Percentiles rank a stretch among this genome's conserved stretches.
These are phyloP conservation scores for Pseudozyma tsukubaensis DNA, from an alignment of 1,284 basidiomycete species.

Conservation along the genomic window DNA sequence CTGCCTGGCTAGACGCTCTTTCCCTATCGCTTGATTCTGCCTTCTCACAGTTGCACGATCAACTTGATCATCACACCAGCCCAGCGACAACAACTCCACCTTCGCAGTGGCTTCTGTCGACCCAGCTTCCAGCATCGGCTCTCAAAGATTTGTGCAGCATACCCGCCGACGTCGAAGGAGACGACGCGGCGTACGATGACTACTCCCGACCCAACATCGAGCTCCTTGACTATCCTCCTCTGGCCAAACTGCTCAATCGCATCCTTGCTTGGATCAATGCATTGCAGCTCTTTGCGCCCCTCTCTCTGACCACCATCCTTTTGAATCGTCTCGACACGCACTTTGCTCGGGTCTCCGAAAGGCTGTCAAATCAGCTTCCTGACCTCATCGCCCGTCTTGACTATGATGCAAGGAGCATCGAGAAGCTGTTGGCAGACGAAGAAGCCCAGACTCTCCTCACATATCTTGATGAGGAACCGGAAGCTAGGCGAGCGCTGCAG, in stretches of 20 bases:
- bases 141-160: constrained; percentile 19
- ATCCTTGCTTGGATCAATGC: constrained; percentile 33
- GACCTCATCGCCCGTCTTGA: constrained; percentile 3
- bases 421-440: constrained; percentile 7
- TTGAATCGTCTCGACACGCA: constrained; percentile 2
- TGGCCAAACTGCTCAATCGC: constrained; percentile 34
- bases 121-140: constrained; percentile 13
- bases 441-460: constrained; percentile 5
- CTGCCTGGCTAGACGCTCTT: constrained; percentile 21
- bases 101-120: constrained; percentile 20
- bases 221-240: constrained; percentile 28
- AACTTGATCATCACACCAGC: constrained; percentile 10
- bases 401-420: not conserved
- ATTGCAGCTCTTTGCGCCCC: constrained; percentile 28
- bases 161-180: not conserved
- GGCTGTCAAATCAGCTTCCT: constrained; percentile 9
- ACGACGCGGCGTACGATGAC: constrained; percentile 22
- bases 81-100: not conserved
- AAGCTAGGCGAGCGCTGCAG: constrained; percentile 1
- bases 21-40: constrained; percentile 13
- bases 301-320: not conserved
- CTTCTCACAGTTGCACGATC: constrained; percentile 9
- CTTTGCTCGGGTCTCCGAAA: constrained; percentile 9
- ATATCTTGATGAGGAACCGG: constrained; percentile 5
- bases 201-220: constrained; percentile 25